These are phyloP conservation scores for Saccharomycopsis sp. DNA, from an alignment of 805 yeast species.

Conservation along the genomic window DNA sequence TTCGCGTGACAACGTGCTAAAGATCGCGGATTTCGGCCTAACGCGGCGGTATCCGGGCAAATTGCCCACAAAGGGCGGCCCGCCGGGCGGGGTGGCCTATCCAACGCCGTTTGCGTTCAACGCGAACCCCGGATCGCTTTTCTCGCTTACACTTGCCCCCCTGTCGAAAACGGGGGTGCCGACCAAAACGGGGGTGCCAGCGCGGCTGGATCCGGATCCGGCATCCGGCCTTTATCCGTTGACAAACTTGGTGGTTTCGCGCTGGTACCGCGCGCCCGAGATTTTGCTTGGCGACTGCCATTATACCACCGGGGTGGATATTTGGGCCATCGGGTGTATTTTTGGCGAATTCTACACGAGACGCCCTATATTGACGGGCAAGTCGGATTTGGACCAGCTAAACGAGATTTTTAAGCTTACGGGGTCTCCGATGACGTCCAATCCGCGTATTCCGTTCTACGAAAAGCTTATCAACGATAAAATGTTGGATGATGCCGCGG, in stretches of 20 bases:
- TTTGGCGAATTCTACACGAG: slow-evolving; percentile 83
- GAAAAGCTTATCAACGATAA: slow-evolving; percentile 17
- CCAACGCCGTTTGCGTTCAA: neutral
- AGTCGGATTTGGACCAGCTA: slow-evolving; percentile 83
- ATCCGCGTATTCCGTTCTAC: slow-evolving; percentile 13
- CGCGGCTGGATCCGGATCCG: neutral
- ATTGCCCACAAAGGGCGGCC: slow-evolving; percentile 37
- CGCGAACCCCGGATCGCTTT: neutral
- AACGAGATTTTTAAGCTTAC: slow-evolving; percentile 69
- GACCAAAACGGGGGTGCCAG: neutral
- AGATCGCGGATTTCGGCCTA: slow-evolving; percentile 93
- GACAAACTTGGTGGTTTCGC: slow-evolving; percentile 78
- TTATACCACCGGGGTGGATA: slow-evolving; percentile 91
- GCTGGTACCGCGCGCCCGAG: slow-evolving; percentile 98
- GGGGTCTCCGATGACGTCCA: slow-evolving; percentile 58
- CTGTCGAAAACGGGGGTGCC: no score
- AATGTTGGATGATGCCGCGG: slow-evolving; percentile 3
- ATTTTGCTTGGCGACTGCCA: slow-evolving; percentile 74
- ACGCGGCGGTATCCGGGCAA: slow-evolving; percentile 69
- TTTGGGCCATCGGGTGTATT: slow-evolving; percentile 98
- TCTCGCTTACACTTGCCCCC: neutral
- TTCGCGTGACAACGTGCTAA: slow-evolving; percentile 67
- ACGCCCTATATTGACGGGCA: slow-evolving; percentile 80
- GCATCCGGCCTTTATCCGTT: slow-evolving; percentile 28
- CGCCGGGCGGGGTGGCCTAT: slow-evolving; percentile 26